These are phyloP conservation scores for Ilex paraguariensis DNA, from an alignment of 305 asterid species.

Conservation along the genomic window DNA sequence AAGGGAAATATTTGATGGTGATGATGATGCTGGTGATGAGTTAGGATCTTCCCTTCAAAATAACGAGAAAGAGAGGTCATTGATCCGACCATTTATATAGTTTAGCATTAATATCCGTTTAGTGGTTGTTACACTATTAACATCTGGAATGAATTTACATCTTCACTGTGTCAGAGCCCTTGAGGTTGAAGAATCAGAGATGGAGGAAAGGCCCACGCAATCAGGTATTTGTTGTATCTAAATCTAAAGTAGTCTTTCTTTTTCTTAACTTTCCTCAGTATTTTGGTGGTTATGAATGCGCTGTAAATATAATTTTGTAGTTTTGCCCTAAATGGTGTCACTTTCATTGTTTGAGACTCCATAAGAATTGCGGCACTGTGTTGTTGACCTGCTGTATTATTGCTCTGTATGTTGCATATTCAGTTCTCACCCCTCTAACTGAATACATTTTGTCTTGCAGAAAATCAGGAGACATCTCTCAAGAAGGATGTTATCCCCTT, in stretches of 20 bases:
- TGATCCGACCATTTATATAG: neutral
- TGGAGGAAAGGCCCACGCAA: slow-evolving; percentile 30
- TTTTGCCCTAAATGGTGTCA: too few relatives aligned
- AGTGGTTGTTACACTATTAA: neutral
- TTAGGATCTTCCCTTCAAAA: slow-evolving; percentile 34
- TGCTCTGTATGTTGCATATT: neutral
- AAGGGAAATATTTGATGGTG: slow-evolving; percentile 67
- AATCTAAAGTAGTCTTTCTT: neutral
- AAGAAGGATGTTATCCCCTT: slow-evolving; percentile 53
- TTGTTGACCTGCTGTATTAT: neutral
- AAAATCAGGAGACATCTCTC: slow-evolving; percentile 26
- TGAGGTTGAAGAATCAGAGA: slow-evolving; percentile 36
- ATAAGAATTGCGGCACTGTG: neutral
- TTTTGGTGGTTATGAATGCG: neutral
- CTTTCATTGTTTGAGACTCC: too few relatives aligned
- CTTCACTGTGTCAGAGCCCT: slow-evolving; percentile 32
- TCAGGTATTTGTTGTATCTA: slow-evolving; percentile 42
- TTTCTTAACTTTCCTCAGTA: neutral
- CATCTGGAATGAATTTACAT: neutral
- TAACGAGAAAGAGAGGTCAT: slow-evolving; percentile 46
- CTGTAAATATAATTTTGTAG: neutral
- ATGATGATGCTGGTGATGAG: slow-evolving; percentile 27
- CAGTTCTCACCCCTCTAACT: neutral
- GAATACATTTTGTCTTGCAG: slow-evolving; percentile 26
- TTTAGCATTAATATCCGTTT: too few relatives aligned